phyloP scores from a whole-genome alignment of 768 basidiomycete species.

The Multifurca ochricompacta region DNA sequence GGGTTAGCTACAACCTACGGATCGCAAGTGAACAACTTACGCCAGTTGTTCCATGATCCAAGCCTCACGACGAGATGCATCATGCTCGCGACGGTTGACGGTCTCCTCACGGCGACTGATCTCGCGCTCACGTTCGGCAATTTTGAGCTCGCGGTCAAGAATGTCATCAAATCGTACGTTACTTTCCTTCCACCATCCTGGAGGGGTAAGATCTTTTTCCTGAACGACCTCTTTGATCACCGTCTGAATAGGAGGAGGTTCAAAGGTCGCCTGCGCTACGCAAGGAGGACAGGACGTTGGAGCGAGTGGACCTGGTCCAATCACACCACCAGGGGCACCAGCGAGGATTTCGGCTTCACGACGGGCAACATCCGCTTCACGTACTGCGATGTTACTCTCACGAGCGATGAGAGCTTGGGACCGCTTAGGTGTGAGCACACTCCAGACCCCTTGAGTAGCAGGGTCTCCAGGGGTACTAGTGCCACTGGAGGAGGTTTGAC shows the following conservation, averaged over 20 bases:
- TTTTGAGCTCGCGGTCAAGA: constrained; percentile 77
- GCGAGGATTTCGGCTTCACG: constrained; percentile 81
- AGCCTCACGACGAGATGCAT: constrained; percentile 75
- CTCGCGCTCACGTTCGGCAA: constrained; percentile 79
- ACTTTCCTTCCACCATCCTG: constrained; percentile 69
- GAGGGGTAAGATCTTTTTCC: constrained; percentile 69
- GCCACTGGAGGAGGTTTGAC: constrained; percentile 34
- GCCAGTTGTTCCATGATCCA: constrained; percentile 94
- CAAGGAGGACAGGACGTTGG: constrained; percentile 47
- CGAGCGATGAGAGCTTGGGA: constrained; percentile 72
- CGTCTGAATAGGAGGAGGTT: constrained; percentile 54
- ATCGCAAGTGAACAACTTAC: constrained; percentile 37
- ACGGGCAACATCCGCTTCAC: constrained; percentile 83
- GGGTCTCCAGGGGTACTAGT: constrained; percentile 22
- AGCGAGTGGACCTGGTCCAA: constrained; percentile 40
- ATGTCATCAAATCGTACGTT: constrained; percentile 71
- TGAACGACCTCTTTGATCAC: constrained; percentile 85
- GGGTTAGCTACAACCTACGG: constrained; percentile 1
- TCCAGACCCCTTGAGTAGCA: constrained; percentile 48
- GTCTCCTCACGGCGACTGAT: constrained; percentile 80
- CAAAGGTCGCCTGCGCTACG: constrained; percentile 49
- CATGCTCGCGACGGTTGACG: constrained; percentile 79
- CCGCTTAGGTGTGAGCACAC: constrained; percentile 74
- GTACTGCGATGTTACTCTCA: constrained; percentile 69
- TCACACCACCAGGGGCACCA: constrained; percentile 75